Evolutionary conservation across 164 flowering plant genomes (phyloP).

Genomic region (Aristolochia californica): DNA sequence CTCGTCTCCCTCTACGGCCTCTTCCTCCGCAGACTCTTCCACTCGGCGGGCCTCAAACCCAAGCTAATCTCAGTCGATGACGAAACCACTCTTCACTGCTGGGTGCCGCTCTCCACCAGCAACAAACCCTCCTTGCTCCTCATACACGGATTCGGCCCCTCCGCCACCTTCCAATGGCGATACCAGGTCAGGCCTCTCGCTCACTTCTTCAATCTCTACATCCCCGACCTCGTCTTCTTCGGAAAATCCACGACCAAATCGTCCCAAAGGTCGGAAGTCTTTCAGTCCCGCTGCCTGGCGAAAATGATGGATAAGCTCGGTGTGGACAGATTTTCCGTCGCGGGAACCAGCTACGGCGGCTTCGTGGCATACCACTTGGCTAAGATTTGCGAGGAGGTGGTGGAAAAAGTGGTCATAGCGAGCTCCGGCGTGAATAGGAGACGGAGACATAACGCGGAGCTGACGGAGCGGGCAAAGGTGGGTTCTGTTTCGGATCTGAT

Average conservation of each 20-base stretch:
- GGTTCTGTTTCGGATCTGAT: conserved; percentile 36
- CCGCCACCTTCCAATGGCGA: conserved; percentile 49
- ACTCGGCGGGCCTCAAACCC: conserved; percentile 21
- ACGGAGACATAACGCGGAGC: conserved; percentile 22
- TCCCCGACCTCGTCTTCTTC: conserved; percentile 75
- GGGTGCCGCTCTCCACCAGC: conserved; percentile 25
- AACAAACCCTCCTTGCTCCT: conserved; percentile 29
- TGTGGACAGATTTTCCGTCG: conserved; percentile 23
- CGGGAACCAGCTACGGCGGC: conserved; percentile 30
- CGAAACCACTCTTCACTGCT: conserved; percentile 46
- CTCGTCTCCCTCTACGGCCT: conserved; percentile 21
- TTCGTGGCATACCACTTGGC: conserved; percentile 64
- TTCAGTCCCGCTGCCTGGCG: conserved; percentile 50
- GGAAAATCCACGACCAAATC: conserved; percentile 47
- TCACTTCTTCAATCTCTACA: conserved; percentile 42
- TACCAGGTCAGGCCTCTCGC: conserved; percentile 31
- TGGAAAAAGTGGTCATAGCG: conserved; percentile 64
- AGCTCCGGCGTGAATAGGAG: conserved; percentile 54
- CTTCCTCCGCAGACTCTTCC: conserved; percentile 35
- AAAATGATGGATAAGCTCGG: conserved; percentile 36
- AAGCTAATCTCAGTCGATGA: conserved; percentile 28
- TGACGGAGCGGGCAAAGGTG: conserved; percentile 34
- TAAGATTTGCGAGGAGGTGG: conserved; percentile 38
- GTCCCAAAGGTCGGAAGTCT: conserved; percentile 42
- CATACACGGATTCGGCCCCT: conserved; percentile 61